Evolutionary conservation across 1,139 yeast species (phyloP), one percentile per base, ranked within the genome.

Genomic region (Hansenula sp.): DNA sequence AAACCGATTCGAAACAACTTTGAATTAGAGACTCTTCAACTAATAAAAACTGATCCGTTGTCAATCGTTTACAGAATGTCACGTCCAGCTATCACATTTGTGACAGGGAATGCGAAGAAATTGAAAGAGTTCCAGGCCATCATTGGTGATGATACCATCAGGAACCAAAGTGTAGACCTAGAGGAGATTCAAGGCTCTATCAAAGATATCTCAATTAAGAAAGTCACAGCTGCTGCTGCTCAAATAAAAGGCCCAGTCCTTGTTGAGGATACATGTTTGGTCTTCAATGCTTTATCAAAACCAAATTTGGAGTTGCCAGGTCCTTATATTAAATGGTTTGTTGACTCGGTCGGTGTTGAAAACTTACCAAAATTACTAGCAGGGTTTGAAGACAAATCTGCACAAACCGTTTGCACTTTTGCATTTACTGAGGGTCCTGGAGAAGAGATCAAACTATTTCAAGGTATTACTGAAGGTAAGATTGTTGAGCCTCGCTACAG

Each of bases 241-340:
- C 57, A 72, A 4, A 52, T 77, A 8, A 58, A 63, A 6, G 91
- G 90, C 0, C 94, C 98, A 0, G 97, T 89, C 1, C 72, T 94
- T 44, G 96, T 91, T 3, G 99, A 94, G 61, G 99, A 94, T 59
- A 94, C 99, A 0, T 91, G 96, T 43, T 75, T 94, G 41, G 89
- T 85, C 10, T 94, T 86, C 63, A 76, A 74, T 45, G 96, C 96
- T 2, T 74, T 85, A 61, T 81, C 86, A 42, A 83, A 81, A 16
- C 58, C 59, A 15, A 47, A 47, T 11, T 30, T 55, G 16, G 71
- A 75, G 50, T 75, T 94, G 45, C 99, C 99, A 1, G 99, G 99
- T 9, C 98, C 99, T 1, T 79, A 79, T 57, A 77, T 79, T 63
- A 91, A 91, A 65, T 91, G 98, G 98, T 91, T 91, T 66, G 76